phyloP scores from a whole-genome alignment of 352 stramenopile species.

The Phytophthora pistaciae region DNA sequence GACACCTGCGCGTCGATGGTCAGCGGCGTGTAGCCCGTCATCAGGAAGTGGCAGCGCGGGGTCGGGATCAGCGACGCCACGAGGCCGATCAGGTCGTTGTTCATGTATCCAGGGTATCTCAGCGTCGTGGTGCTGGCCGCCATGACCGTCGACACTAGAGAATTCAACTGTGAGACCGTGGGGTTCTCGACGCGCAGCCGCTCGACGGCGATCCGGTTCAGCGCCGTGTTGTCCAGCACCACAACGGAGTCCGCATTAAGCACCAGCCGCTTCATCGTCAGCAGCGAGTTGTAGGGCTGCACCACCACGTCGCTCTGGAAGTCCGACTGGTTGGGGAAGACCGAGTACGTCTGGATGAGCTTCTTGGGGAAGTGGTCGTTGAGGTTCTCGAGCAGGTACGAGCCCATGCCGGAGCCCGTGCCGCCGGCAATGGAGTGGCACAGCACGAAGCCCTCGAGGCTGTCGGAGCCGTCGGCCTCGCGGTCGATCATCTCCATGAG shows the following conservation, averaged over 20 bases:
- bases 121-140: slow-evolving; percentile 98
- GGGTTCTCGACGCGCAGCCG: slow-evolving; percentile 97
- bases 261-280: slow-evolving; percentile 98
- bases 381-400: slow-evolving; percentile 98
- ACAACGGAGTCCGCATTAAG: slow-evolving; percentile 99
- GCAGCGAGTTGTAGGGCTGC: slow-evolving; percentile 99
- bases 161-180: slow-evolving; percentile 97
- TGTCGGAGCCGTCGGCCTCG: slow-evolving; percentile 96
- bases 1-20: slow-evolving; percentile 93
- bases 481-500: slow-evolving; percentile 99
- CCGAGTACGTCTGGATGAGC: slow-evolving; percentile 99
- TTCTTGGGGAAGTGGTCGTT: slow-evolving; percentile 99
- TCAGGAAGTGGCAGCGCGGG: slow-evolving; percentile 99
- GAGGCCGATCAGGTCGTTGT: slow-evolving; percentile 99
- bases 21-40: slow-evolving; percentile 99
- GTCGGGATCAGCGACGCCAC: slow-evolving; percentile 98
- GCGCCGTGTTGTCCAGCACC: slow-evolving; percentile 99
- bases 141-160: slow-evolving; percentile 99
- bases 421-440: slow-evolving; percentile 99
- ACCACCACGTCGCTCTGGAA: slow-evolving; percentile 98
- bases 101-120: slow-evolving; percentile 98
- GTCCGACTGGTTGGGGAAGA: slow-evolving; percentile 97
- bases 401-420: slow-evolving; percentile 99
- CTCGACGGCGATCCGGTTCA: slow-evolving; percentile 97
- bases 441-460: slow-evolving; percentile 98